A percentile compares a stretch with the other conserved stretches of the same genome.
phyloP scores from a whole-genome alignment of 148 eudicot species.

The Camellia sinensis region DNA sequence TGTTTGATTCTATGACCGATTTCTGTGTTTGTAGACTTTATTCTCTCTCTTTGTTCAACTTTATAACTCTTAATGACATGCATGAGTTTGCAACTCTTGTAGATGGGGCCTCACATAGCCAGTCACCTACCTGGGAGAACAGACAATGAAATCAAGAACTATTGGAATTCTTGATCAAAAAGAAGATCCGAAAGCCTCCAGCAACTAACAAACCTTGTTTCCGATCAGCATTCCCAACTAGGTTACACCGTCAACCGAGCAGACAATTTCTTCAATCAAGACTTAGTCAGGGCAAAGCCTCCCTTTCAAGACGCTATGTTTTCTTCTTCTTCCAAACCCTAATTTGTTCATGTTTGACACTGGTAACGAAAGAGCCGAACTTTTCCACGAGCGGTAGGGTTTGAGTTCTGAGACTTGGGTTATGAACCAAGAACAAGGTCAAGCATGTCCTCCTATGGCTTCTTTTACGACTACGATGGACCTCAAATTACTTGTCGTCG shows the following conservation, averaged over 20 bases:
- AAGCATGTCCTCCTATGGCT: slow-evolving; percentile 8
- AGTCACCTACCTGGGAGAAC: slow-evolving; percentile 94
- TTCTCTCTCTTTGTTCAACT: too few relatives aligned
- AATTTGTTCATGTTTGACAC: slow-evolving; percentile 62
- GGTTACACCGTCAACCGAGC: slow-evolving; percentile 22
- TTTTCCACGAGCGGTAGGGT: slow-evolving; percentile 24
- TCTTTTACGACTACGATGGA: slow-evolving; percentile 23
- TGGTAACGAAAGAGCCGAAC: slow-evolving; percentile 18
- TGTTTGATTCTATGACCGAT: too few relatives aligned
- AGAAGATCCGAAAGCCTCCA: slow-evolving; percentile 66
- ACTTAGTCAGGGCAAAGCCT: slow-evolving; percentile 20
- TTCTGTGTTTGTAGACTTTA: too few relatives aligned
- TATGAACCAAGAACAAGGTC: slow-evolving; percentile 22
- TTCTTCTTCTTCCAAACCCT: slow-evolving; percentile 32
- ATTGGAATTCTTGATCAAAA: slow-evolving; percentile 97
- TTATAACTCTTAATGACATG: not conserved
- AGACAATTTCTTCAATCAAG: slow-evolving; percentile 28
- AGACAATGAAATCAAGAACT: slow-evolving; percentile 89
- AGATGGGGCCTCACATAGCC: slow-evolving; percentile 99
- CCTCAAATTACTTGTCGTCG: slow-evolving; percentile 43
- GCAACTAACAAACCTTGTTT: slow-evolving; percentile 15
- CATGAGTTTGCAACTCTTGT: slow-evolving; percentile 1
- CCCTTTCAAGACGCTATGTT: slow-evolving; percentile 25
- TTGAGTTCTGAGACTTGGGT: slow-evolving; percentile 28
- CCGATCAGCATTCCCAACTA: slow-evolving; percentile 18